Evolutionary conservation across 2,329 filamentous ascomycete species (phyloP).

Genomic region (Massarina eburnea): DNA sequence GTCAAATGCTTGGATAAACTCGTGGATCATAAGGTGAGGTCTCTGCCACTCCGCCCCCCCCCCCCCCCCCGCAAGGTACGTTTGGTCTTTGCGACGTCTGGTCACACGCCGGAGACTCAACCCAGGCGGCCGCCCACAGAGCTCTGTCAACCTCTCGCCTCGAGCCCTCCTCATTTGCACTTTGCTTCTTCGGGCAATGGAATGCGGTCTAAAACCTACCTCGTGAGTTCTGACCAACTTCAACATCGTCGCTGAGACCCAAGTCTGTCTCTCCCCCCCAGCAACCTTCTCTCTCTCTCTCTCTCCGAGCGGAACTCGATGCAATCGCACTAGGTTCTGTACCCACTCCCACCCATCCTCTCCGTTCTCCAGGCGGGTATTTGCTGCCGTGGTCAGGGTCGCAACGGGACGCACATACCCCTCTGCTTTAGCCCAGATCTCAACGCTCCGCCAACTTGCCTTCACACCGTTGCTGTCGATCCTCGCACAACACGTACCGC

Average conservation of each 20-base stretch:
- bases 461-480: constrained; percentile 14
- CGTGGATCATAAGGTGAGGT: constrained; percentile 1
- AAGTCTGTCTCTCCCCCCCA: neutral
- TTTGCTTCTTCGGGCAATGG: constrained; percentile 6
- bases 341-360: neutral
- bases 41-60: neutral
- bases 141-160: neutral
- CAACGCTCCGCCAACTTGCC: constrained; percentile 3
- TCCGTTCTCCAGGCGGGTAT: constrained; percentile 2
- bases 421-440: constrained; percentile 5
- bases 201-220: constrained; percentile 7
- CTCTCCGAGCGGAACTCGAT: constrained; percentile 3
- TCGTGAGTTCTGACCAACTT: constrained; percentile 2
- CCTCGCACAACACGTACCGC: constrained; percentile 7
- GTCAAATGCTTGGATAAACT: constrained; percentile 6
- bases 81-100: neutral
- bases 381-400: constrained; percentile 7
- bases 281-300: neutral
- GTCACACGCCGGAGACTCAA: constrained; percentile 4
- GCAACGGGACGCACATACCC: constrained; percentile 10
- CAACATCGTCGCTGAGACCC: neutral
- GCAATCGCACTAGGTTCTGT: neutral
- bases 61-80: neutral
- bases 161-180: constrained; percentile 1
- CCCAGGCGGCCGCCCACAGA: neutral